Evolutionary conservation across 805 yeast genomes (phyloP).

Genomic region (Ogataea saltuana): DNA sequence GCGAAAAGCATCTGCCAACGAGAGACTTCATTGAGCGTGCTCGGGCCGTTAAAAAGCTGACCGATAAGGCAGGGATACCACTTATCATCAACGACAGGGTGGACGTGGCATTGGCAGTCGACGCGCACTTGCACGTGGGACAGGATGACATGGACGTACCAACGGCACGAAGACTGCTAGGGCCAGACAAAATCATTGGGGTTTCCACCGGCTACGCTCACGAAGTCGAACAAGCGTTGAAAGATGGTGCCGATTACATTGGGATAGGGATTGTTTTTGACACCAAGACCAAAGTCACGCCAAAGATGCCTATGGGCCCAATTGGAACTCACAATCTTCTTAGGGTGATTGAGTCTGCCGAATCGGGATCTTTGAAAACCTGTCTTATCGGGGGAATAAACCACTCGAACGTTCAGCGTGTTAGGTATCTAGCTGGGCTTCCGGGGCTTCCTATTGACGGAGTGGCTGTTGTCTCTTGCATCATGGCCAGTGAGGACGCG

Average conservation of each 20-base stretch:
- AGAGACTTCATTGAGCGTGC: slow-evolving; percentile 68
- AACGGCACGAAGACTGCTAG: slow-evolving; percentile 62
- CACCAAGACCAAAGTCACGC: slow-evolving; percentile 67
- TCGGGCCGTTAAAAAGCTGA: slow-evolving; percentile 55
- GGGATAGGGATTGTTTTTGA: slow-evolving; percentile 82
- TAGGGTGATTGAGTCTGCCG: slow-evolving; percentile 41
- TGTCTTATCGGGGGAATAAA: slow-evolving; percentile 84
- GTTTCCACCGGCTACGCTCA: slow-evolving; percentile 63
- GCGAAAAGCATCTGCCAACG: slow-evolving; percentile 77
- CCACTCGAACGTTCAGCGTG: slow-evolving; percentile 58
- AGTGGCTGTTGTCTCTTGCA: slow-evolving; percentile 85
- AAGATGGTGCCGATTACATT: slow-evolving; percentile 64
- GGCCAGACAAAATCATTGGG: slow-evolving; percentile 76
- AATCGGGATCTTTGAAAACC: slow-evolving; percentile 44
- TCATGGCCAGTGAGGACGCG: slow-evolving; percentile 66
- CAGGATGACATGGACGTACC: slow-evolving; percentile 79
- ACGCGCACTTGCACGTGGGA: slow-evolving; percentile 90
- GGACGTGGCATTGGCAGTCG: slow-evolving; percentile 87
- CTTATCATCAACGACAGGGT: slow-evolving; percentile 82
- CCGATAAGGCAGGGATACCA: slow-evolving; percentile 63
- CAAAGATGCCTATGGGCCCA: slow-evolving; percentile 64
- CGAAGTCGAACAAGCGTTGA: slow-evolving; percentile 55
- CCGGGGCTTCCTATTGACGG: slow-evolving; percentile 63
- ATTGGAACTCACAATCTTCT: slow-evolving; percentile 61
- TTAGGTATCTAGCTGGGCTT: slow-evolving; percentile 49